A percentile compares a stretch with the other conserved stretches of the same genome.
Evolutionary conservation across 2,329 filamentous ascomycete species (phyloP).

Genomic region (Metarhizium robertsii): DNA sequence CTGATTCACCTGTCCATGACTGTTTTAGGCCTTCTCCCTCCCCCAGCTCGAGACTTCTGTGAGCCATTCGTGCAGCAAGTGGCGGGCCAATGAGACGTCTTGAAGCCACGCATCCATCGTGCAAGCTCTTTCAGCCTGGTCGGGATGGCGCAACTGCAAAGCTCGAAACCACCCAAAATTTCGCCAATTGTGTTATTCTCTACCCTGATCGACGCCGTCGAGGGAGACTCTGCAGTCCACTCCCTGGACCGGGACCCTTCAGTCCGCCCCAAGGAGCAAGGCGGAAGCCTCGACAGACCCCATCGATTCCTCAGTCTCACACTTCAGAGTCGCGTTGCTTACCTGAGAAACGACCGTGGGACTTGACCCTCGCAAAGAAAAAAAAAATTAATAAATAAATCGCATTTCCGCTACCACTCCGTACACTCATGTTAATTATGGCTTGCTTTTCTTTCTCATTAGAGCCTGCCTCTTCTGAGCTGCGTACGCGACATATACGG

Average conservation of each 20-base stretch:
- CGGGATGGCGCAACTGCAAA: background rate
- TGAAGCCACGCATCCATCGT: background rate
- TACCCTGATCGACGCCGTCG: background rate
- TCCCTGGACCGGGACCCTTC: background rate
- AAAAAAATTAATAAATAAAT: background rate
- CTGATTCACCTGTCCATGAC: slow-evolving; percentile 7
- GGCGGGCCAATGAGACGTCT: background rate
- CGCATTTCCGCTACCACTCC: background rate
- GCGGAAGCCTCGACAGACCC: background rate
- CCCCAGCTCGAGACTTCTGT: background rate
- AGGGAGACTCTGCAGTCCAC: background rate
- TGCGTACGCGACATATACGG: background rate
- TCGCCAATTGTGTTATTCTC: too few species aligned
- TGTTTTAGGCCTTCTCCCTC: background rate
- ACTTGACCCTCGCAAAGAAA: too few species aligned
- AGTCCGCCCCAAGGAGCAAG: background rate
- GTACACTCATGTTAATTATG: background rate
- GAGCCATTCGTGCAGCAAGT: background rate
- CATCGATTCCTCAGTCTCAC: background rate
- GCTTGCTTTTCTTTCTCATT: background rate
- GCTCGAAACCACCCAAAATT: background rate
- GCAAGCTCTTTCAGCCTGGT: background rate
- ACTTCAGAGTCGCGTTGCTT: background rate
- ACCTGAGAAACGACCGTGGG: background rate
- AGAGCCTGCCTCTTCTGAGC: background rate